Evolutionary conservation across 768 basidiomycete genomes (phyloP), one percentile per base, ranked within the genome.

Genomic region (Russula emetica): DNA sequence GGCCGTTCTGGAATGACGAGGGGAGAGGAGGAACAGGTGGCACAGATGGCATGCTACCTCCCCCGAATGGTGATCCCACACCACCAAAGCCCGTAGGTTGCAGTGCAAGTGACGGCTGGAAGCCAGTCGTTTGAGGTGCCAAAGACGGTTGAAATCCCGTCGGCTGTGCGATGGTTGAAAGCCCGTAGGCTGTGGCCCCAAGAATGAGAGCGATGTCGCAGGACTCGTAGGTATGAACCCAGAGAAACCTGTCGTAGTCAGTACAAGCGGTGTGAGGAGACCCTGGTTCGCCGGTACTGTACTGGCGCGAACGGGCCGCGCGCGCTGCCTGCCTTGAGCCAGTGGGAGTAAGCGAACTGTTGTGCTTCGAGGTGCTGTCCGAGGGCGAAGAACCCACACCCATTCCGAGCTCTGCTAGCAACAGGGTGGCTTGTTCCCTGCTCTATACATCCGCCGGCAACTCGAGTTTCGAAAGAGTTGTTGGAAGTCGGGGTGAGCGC

Each of bases 181-280:
- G 0, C 49, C 32, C 28, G 55, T 52, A 7, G 32, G 47, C 30
- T 64, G 55, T 24, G 66, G 6, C 42, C 64, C 55, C 26, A 62
- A 49, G 58, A 81, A 79, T 13, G 74, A 79, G 16, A 74, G 69
- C 34, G 76, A 70, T 63, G 72, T 77, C 5, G 74, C 67, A 30
- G 83, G 78, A 54, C 91, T 86, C 0, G 94, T 91, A 13, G 95
- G 90, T 42, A 98, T 80, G 72, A 98, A 97, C 62, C 82, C 83
- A 63, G 76, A 80, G 77, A 93, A 90, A 16, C 92, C 92, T 8
- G 95, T 94, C 62, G 83, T 84, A 1, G 87, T 90, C 26, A 94
- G 92, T 67, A 95, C 82, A 70, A 96, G 77, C 20, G 94, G 94
- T 57, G 91, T 74, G 59, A 96, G 75, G 90, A 36, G 76, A 24